These are phyloP conservation scores for Mitragyna speciosa DNA, from an alignment of 257 asterid species.

Conservation along the genomic window DNA sequence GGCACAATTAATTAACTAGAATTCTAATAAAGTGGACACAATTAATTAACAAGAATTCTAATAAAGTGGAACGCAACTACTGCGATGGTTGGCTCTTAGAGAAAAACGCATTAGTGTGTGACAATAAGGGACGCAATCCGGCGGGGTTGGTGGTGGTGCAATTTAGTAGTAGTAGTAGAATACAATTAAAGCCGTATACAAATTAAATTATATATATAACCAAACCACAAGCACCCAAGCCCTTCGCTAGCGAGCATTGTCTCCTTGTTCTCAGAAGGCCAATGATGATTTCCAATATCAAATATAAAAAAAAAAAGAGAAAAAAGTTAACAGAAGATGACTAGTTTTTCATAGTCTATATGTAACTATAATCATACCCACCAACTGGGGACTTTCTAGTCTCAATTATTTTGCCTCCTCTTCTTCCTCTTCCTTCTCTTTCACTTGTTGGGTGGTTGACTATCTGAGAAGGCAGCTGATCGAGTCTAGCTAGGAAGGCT, in stretches of 20 bases:
- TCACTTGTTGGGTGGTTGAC: not conserved
- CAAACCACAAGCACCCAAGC: not conserved
- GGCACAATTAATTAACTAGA: not conserved
- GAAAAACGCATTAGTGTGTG: not conserved
- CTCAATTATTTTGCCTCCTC: constrained; percentile 1
- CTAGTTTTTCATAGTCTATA: not conserved
- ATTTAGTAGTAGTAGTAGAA: not conserved
- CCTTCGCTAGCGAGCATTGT: not conserved
- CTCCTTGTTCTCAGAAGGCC: not conserved
- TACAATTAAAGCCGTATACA: not conserved
- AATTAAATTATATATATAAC: not conserved
- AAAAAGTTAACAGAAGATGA: constrained; percentile 1
- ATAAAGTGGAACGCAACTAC: too few relatives aligned
- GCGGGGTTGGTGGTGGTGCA: not conserved
- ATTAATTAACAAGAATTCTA: not conserved
- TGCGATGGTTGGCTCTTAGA: not conserved
- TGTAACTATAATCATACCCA: constrained; percentile 10
- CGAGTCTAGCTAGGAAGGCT: not conserved
- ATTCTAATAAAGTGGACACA: not conserved
- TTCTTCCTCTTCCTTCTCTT: constrained; percentile 16
- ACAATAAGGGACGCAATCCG: not conserved
- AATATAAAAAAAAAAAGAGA: not conserved
- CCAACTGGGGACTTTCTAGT: not conserved
- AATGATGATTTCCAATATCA: not conserved
- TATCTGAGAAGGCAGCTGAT: not conserved